Conservation (phyloP, 2,329 filamentous ascomycete genomes). For the Helicocarpus griseus region DNA sequence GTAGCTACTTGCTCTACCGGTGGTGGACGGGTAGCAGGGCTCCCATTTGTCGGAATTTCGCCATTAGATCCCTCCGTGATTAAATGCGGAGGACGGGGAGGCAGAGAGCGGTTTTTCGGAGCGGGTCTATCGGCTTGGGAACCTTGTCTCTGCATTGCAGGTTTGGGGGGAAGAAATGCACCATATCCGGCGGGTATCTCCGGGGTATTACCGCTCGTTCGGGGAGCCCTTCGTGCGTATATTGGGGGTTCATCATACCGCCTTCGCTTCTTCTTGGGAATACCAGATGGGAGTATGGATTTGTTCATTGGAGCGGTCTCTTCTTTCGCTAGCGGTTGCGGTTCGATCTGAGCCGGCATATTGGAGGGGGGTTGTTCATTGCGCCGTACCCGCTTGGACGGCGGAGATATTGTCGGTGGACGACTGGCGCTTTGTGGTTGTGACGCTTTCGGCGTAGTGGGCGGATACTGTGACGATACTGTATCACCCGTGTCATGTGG, state of each 20-base stretch:
- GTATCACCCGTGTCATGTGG: constrained; percentile 3
- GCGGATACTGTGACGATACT: not conserved
- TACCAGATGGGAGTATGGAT: constrained; percentile 15
- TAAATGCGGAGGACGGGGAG: constrained; percentile 7
- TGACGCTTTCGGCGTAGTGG: constrained; percentile 9
- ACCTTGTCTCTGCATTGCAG: constrained; percentile 21
- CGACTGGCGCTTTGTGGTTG: constrained; percentile 7
- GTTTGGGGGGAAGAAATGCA: constrained; percentile 15
- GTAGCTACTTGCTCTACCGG: constrained; percentile 17
- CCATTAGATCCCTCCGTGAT: constrained; percentile 16
- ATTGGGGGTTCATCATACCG: constrained; percentile 46
- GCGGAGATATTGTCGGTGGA: constrained; percentile 9
- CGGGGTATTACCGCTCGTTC: constrained; percentile 32
- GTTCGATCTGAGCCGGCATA: constrained; percentile 3
- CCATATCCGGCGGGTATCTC: constrained; percentile 26
- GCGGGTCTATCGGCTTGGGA: constrained; percentile 11
- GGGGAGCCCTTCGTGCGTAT: constrained; percentile 37
- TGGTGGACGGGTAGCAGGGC: constrained; percentile 11
- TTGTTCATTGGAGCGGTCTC: not conserved
- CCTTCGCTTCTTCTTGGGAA: constrained; percentile 39
- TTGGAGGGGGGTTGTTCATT: constrained; percentile 3
- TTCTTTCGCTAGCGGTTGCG: constrained; percentile 5
- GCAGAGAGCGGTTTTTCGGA: constrained; percentile 6
- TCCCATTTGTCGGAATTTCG: constrained; percentile 21
- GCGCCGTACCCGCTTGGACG: constrained; percentile 4